Evolutionary conservation across 2,329 filamentous ascomycete genomes (phyloP), one percentile per base, ranked within the genome.

Genomic region (Macrophomina pseudophaseolina): DNA sequence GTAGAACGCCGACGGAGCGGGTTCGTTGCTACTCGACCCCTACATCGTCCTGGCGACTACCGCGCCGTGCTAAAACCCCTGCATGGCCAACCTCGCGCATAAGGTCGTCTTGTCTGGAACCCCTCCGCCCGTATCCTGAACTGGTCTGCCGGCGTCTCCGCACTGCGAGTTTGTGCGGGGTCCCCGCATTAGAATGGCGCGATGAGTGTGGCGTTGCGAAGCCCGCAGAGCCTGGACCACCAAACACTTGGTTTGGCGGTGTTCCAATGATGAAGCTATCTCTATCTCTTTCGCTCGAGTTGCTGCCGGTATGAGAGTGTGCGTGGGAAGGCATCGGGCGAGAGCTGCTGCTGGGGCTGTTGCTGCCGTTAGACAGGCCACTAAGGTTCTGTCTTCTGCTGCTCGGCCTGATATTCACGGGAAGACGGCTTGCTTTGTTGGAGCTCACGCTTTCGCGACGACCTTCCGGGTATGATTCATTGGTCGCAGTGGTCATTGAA

Each of bases 91-190:
- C 35, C 14, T 65, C 63, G 5, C 63, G 63, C 38, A 48, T 32
- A n/a, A 65, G 23, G 23, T 66, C 64, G 11, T 66, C 64, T 23
- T 66, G 64, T 9, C 54, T 59, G 14, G 53, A 59, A 5, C 46
- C 46, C 16, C 54, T 56, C 38, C 65, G 48, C 38, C 35, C 48
- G n/a, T 54, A 62, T n/a, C 67, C 67, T 9, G 56, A 56, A 46
- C 64, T 66, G 2, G 64, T 66, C 40, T 68, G 67, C 30, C 67
- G 56, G n/a, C 67, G 64, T 23, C 67, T 65, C 42, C 67, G 67
- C 33, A 66, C 56, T 18, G 56, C 56, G 11, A 66, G 65, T n/a
- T 54, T 56, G 35, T 64, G 49, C 16, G 62, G 63, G 9, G 63
- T 65, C 11, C 28, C 42, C 1, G 23, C 38, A 12, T 32, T 64